Percentiles rank a stretch among this genome's conserved stretches.
Evolutionary conservation across 73 alveolate genomes (phyloP).

Genomic region (Tetrahymena borealis): DNA sequence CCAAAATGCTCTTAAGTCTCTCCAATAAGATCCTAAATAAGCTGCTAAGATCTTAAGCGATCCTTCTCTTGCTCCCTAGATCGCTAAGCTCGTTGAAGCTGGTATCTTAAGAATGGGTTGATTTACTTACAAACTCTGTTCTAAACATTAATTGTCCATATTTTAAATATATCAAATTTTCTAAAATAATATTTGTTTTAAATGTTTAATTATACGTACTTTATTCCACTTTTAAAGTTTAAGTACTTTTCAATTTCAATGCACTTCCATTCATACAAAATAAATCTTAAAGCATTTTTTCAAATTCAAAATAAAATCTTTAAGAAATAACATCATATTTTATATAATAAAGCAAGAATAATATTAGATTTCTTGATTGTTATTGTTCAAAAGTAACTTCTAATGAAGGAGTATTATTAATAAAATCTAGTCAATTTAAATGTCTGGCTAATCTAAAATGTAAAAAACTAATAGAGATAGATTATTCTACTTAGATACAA

Average conservation of each 20-base stretch:
- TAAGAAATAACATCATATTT: too few relatives aligned
- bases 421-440: too few relatives aligned
- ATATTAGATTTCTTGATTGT: too few relatives aligned
- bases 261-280: background rate
- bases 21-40: constrained; percentile 79
- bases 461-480: too few relatives aligned
- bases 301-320: too few relatives aligned
- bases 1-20: constrained; percentile 61
- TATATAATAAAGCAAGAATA: too few relatives aligned
- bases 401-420: too few relatives aligned
- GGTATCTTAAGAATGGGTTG: constrained; percentile 90
- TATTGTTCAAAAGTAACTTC: too few relatives aligned
- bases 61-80: constrained; percentile 83
- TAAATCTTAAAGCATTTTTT: too few relatives aligned
- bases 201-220: background rate
- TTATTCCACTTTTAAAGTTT: background rate
- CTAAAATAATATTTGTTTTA: background rate
- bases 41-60: constrained; percentile 77
- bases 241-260: background rate
- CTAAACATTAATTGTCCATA: background rate
- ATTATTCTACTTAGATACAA: background rate
- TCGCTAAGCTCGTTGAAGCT: constrained; percentile 94
- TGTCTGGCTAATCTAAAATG: too few relatives aligned
- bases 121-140: background rate
- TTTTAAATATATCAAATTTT: background rate